phyloP scores from a whole-genome alignment of 768 basidiomycete species.

The Mycena galopus region DNA sequence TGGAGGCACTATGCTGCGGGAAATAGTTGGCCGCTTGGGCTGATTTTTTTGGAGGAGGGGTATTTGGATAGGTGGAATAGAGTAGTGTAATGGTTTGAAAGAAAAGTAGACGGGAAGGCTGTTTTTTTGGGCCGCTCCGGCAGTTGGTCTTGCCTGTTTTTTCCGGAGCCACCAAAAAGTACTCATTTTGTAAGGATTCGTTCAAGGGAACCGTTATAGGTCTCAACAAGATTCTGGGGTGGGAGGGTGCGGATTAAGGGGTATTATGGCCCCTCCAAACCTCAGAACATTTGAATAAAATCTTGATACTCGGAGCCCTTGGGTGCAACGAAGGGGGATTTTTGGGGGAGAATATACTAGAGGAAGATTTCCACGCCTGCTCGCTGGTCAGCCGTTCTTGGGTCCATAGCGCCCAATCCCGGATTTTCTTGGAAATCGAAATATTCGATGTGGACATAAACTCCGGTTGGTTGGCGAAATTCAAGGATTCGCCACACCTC shows the following conservation, averaged over 20 bases:
- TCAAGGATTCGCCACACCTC: slow-evolving; percentile 4
- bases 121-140: neutral
- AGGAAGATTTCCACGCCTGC: slow-evolving; percentile 1
- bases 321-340: neutral
- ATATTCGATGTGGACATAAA: neutral
- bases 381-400: slow-evolving; percentile 5
- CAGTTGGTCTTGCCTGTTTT: neutral
- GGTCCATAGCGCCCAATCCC: slow-evolving; percentile 7
- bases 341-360: neutral
- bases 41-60: neutral
- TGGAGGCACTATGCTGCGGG: neutral
- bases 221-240: neutral
- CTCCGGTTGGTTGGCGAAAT: neutral
- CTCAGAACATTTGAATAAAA: too few species aligned
- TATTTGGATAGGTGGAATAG: too few species aligned
- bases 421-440: slow-evolving; percentile 1
- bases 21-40: neutral
- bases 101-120: neutral
- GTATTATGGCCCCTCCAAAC: slow-evolving; percentile 2
- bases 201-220: slow-evolving; percentile 5
- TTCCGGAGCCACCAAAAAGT: neutral
- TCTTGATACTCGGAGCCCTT: neutral
- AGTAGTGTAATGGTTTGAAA: too few species aligned
- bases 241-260: slow-evolving; percentile 10
- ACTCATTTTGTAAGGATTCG: slow-evolving; percentile 3